Percentiles rank a stretch among this genome's conserved stretches.
Evolutionary conservation across 1,139 yeast species (phyloP).

Genomic region (Ashbya aceris): DNA sequence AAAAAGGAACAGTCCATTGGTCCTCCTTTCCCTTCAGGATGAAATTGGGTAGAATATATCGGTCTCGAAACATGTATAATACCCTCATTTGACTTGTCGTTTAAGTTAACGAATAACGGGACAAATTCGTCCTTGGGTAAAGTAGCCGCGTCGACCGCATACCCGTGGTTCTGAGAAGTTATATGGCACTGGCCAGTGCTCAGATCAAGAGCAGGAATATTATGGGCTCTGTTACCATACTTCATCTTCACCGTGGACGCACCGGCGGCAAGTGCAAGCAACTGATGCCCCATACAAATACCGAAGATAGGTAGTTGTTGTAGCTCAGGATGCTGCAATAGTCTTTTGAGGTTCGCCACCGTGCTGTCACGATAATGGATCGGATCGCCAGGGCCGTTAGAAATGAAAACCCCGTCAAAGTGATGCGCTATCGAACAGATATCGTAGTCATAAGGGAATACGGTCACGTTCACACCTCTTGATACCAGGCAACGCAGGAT

Average conservation of each 20-base stretch:
- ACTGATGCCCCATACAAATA: constrained; percentile 93
- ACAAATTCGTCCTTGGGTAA: constrained; percentile 61
- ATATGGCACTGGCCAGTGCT: constrained; percentile 89
- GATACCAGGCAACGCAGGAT: constrained; percentile 85
- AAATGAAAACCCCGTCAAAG: constrained; percentile 89
- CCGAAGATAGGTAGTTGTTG: constrained; percentile 86
- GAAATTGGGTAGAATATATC: constrained; percentile 93
- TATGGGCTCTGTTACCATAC: constrained; percentile 98
- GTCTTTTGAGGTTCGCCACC: constrained; percentile 62
- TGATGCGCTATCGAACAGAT: constrained; percentile 82
- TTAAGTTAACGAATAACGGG: constrained; percentile 83
- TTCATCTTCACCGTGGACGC: constrained; percentile 87
- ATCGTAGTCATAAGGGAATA: constrained; percentile 92
- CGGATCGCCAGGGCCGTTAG: constrained; percentile 99
- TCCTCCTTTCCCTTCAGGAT: constrained; percentile 99
- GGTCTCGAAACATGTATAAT: constrained; percentile 84
- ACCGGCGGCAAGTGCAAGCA: constrained; percentile 88
- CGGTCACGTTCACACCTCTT: constrained; percentile 94
- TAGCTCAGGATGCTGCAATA: constrained; percentile 45
- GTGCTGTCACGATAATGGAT: constrained; percentile 86
- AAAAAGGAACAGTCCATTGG: constrained; percentile 86
- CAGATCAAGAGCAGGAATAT: constrained; percentile 89
- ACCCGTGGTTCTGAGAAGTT: constrained; percentile 97
- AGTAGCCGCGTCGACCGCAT: constrained; percentile 82
- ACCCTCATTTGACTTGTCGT: constrained; percentile 95